Conservation (phyloP, 495 filamentous ascomycete species). For the Hypoxylon fuscum region DNA sequence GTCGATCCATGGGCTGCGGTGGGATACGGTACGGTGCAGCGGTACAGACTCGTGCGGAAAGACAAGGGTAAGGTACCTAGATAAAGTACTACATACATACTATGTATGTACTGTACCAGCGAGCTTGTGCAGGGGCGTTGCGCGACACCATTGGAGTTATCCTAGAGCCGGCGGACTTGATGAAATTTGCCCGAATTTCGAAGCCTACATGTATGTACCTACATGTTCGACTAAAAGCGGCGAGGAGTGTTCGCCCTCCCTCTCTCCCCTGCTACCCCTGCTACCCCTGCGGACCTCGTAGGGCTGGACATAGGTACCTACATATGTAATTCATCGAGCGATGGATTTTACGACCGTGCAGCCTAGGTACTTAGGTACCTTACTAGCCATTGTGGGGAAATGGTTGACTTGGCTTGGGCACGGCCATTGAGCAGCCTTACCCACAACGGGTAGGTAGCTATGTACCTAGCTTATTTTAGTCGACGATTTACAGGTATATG, state of each 20-base stretch:
- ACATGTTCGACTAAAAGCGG: constrained; percentile 29
- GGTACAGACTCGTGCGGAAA: constrained; percentile 21
- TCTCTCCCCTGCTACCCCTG: background rate
- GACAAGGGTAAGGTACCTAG: constrained; percentile 1
- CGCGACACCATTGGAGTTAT: no score
- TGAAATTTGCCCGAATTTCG: constrained; percentile 36
- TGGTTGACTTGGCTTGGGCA: background rate
- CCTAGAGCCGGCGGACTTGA: background rate
- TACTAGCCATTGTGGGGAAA: background rate
- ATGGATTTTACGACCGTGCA: constrained; percentile 31
- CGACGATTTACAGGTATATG: no score
- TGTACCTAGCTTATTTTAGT: no score
- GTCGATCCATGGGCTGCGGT: constrained; percentile 26
- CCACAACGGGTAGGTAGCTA: no score
- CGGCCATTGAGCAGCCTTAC: no score
- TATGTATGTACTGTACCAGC: constrained; percentile 4
- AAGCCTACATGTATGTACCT: background rate
- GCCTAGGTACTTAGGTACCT: background rate
- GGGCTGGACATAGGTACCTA: constrained; percentile 20
- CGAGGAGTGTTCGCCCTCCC: constrained; percentile 6
- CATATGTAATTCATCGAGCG: background rate
- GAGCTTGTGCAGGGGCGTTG: no score
- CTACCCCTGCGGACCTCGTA: constrained; percentile 21
- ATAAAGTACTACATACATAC: background rate
- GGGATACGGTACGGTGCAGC: background rate